Conservation (phyloP, 2,329 filamentous ascomycete species). For the Penicillium sp. region DNA sequence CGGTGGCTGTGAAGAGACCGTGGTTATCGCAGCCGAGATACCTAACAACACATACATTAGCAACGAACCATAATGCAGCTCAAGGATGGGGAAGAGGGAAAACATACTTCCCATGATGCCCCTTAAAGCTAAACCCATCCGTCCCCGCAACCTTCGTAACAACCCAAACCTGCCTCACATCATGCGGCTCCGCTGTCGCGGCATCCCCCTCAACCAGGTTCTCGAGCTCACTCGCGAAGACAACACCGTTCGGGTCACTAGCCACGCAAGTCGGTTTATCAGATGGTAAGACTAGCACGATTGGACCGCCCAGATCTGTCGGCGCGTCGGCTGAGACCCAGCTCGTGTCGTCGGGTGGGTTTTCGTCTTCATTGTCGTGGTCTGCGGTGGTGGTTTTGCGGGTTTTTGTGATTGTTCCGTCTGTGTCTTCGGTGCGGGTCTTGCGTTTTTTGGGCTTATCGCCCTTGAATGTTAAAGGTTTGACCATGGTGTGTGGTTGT, state of each 20-base stretch:
- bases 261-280: slow-evolving; percentile 73
- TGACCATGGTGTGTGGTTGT: slow-evolving; percentile 53
- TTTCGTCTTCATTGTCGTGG: slow-evolving; percentile 36
- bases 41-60: slow-evolving; percentile 43
- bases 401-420: slow-evolving; percentile 26
- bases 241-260: slow-evolving; percentile 81
- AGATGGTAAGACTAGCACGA: slow-evolving; percentile 80
- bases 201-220: slow-evolving; percentile 85
- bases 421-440: slow-evolving; percentile 57
- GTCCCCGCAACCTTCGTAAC: slow-evolving; percentile 81
- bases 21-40: slow-evolving; percentile 85
- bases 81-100: background rate
- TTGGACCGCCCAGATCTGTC: slow-evolving; percentile 75
- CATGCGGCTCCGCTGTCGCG: slow-evolving; percentile 87
- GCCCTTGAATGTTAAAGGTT: slow-evolving; percentile 91
- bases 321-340: slow-evolving; percentile 84
- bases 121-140: slow-evolving; percentile 81
- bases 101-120: slow-evolving; percentile 75
- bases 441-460: slow-evolving; percentile 95
- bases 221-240: slow-evolving; percentile 79
- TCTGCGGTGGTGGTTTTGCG: slow-evolving; percentile 24
- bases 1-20: slow-evolving; percentile 72
- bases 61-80: background rate
- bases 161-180: slow-evolving; percentile 94
- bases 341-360: slow-evolving; percentile 68